Evolutionary conservation across 805 yeast species (phyloP), one percentile per base, ranked within the genome.

Genomic region (Brettanomyces bruxellensis): DNA sequence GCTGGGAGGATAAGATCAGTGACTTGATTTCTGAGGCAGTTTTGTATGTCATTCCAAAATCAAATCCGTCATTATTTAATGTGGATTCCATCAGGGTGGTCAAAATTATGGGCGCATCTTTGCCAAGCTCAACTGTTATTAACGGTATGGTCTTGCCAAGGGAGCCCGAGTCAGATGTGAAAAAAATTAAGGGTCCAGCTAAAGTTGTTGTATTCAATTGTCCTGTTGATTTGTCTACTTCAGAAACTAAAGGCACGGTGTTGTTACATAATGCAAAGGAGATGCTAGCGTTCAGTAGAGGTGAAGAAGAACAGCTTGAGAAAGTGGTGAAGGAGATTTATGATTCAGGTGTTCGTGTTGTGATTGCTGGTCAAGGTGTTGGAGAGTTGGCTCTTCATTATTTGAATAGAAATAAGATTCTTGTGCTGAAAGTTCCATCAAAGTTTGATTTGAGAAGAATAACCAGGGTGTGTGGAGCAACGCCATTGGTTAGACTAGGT

Each of bases 221-320:
- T 65, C 97, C 98, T 25, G 79, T 93, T 46, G 99, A 93, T 67
- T 87, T 87, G 50, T 83, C 96, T 12, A 83, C 89, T 50, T 90
- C 99, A n/a, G 99, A 93, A 70, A 91, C 98, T 23, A 91, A 91
- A 69, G 98, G 99, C 44, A 93, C 99, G 13, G 99, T 93, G 43
- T 72, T 93, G 58, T 75, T 93, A 54, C 96, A 93, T 69, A 90
- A 88, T 60, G 99, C 99, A 11, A 76, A 91, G 65, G 98, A 93
- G 67, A 90, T 93, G 97, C 73, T 91, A 53, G 95, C 89, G 59
- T 93, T 93, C 70, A 79, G 95, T 54, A 86, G 84, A 71, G 98
- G 97, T 57, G 99, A 93, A 69, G 99, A 93, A 68, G 83, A 81
- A 45, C 97, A 88, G 64, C 76, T 93, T 58, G 96, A 93, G 61